These are phyloP conservation scores for Fusarium sulawesiense DNA, from an alignment of 2,329 filamentous ascomycete genomes.

Conservation along the genomic window DNA sequence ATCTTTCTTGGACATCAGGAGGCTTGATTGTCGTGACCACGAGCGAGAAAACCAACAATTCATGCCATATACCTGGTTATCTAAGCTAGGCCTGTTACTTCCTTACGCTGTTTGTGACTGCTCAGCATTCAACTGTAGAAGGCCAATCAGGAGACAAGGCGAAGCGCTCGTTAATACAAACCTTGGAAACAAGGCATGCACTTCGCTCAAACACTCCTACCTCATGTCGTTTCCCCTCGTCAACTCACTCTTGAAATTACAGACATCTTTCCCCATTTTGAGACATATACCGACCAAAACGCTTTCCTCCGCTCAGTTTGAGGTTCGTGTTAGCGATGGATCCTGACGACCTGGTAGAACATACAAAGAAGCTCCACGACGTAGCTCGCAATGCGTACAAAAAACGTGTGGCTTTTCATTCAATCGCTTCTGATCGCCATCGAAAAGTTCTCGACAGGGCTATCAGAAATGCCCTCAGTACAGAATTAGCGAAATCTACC, in stretches of 20 bases:
- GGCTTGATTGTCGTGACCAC: background rate
- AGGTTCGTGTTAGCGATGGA: background rate
- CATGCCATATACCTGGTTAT: background rate
- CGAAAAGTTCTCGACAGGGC: background rate
- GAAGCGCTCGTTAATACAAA: background rate
- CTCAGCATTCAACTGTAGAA: background rate
- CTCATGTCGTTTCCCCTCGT: background rate
- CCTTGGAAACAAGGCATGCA: background rate
- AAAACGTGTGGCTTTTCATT: background rate
- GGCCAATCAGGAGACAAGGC: background rate
- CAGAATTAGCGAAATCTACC: constrained; percentile 8
- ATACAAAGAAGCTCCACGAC: background rate
- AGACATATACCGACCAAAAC: too few species aligned
- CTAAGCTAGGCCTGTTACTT: background rate
- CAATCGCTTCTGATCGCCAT: background rate
- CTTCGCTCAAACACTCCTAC: background rate
- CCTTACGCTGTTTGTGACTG: background rate
- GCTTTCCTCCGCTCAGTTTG: background rate
- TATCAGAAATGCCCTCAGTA: constrained; percentile 15
- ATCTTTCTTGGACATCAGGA: background rate
- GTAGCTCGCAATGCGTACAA: background rate
- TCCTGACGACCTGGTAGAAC: background rate
- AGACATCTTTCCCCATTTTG: background rate
- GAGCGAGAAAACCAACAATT: background rate
- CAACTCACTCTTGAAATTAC: background rate